Conservation (phyloP, 2,329 filamentous ascomycete genomes). For the Colletotrichum lini region DNA sequence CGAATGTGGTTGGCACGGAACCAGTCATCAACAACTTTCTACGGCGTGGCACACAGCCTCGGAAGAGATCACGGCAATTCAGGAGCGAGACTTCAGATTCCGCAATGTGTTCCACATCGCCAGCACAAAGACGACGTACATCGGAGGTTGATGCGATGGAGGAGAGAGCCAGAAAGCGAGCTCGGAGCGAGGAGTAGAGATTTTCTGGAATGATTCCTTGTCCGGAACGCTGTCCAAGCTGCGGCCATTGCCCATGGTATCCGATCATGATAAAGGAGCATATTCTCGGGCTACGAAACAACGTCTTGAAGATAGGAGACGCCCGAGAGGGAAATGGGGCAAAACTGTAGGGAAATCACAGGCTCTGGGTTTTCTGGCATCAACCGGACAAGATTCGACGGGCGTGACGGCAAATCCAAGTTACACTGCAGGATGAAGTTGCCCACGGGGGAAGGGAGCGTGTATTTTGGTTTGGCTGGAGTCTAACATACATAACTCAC, state of each 20-base stretch:
- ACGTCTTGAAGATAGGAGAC: too few species aligned
- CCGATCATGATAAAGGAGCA: too few species aligned
- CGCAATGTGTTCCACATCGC: not conserved
- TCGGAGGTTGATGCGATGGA: slow-evolving; percentile 44
- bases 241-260: not conserved
- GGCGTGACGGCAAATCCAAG: not conserved
- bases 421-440: not conserved
- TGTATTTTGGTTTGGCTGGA: too few species aligned
- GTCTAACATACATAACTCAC: too few species aligned
- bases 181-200: slow-evolving; percentile 42
- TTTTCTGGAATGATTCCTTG: not conserved
- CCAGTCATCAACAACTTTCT: slow-evolving; percentile 49
- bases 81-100: not conserved
- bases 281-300: not conserved
- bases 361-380: not conserved
- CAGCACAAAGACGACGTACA: slow-evolving; percentile 39
- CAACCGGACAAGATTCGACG: not conserved
- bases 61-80: not conserved
- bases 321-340: too few species aligned
- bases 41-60: slow-evolving; percentile 37
- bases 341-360: too few species aligned
- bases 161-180: slow-evolving; percentile 44
- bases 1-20: slow-evolving; percentile 60
- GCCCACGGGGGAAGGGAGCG: not conserved
- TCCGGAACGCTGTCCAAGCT: not conserved